Percentiles rank a stretch among this genome's conserved stretches.
These are phyloP conservation scores for Schrenkiella parvula DNA, from an alignment of 345 rosid genomes.

Conservation along the genomic window DNA sequence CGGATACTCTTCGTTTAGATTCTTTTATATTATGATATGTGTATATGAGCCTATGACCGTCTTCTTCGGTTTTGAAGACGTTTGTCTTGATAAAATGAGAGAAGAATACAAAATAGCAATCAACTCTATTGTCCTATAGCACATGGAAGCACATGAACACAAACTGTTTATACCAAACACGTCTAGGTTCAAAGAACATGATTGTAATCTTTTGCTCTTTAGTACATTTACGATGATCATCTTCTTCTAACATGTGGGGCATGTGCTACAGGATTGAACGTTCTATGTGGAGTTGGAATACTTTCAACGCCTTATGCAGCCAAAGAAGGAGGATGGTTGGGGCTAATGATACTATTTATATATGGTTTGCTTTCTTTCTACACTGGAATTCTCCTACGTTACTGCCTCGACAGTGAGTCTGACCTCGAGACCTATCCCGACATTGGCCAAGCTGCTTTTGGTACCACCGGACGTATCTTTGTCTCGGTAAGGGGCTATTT, in stretches of 20 bases:
- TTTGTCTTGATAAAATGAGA: neutral
- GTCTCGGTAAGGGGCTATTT: conserved; percentile 58
- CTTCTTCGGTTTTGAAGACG: neutral
- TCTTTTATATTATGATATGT: neutral
- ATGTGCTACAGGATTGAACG: conserved; percentile 78
- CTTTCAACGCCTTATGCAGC: conserved; percentile 93
- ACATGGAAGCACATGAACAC: conserved; percentile 23
- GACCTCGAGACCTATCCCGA: conserved; percentile 96
- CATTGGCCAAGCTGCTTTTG: conserved; percentile 97
- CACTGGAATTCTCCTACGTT: conserved; percentile 81
- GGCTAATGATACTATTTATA: conserved; percentile 53
- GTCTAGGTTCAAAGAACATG: conserved; percentile 29
- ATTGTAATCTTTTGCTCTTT: neutral
- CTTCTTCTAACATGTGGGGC: conserved; percentile 20
- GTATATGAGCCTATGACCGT: neutral
- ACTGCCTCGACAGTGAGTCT: conserved; percentile 83
- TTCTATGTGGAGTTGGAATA: conserved; percentile 95
- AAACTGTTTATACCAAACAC: neutral
- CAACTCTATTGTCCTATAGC: conserved; percentile 18
- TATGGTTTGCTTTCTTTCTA: conserved; percentile 79
- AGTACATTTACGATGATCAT: neutral
- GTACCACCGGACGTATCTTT: conserved; percentile 64
- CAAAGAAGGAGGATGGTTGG: conserved; percentile 94
- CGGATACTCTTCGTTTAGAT: neutral
- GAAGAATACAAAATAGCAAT: conserved; percentile 27